Conservation (phyloP, 2,329 filamentous ascomycete genomes). For the Nemania sp. region DNA sequence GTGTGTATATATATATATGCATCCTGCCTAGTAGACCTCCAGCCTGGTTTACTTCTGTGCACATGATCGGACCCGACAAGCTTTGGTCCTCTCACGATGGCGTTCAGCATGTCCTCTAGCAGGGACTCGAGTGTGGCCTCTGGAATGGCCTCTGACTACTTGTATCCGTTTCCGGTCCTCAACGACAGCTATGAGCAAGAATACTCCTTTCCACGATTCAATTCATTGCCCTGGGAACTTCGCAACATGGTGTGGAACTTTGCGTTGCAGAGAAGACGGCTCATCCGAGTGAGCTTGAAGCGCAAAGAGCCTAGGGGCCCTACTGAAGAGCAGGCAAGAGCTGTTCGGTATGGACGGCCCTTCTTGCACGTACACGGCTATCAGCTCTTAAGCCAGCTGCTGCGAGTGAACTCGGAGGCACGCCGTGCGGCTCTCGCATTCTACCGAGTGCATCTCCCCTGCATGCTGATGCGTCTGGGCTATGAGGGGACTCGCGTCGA, state of each 20-base stretch:
- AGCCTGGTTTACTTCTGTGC: too few relatives aligned
- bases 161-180: background rate
- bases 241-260: conserved; percentile 10
- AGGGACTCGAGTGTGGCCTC: too few relatives aligned
- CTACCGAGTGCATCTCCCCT: conserved; percentile 15
- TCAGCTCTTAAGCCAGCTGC: conserved; percentile 10
- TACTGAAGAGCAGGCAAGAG: background rate
- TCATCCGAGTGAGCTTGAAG: conserved; percentile 2
- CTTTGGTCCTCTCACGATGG: too few relatives aligned
- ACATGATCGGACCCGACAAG: too few relatives aligned
- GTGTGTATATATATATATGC: too few relatives aligned
- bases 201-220: conserved; percentile 7
- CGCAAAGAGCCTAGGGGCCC: background rate
- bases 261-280: background rate
- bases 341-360: conserved; percentile 1
- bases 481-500: background rate
- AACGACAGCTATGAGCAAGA: conserved; percentile 8
- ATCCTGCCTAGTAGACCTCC: too few relatives aligned
- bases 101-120: too few relatives aligned
- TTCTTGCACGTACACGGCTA: background rate
- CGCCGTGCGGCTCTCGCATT: conserved; percentile 10
- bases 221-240: conserved; percentile 14
- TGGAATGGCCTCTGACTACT: background rate
- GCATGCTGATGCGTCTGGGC: conserved; percentile 1
- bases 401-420: conserved; percentile 14